Percentiles rank a stretch among this genome's conserved stretches.
phyloP scores from a whole-genome alignment of 371 early-diverging fungal genomes.

The Fennellomyces sp. region DNA sequence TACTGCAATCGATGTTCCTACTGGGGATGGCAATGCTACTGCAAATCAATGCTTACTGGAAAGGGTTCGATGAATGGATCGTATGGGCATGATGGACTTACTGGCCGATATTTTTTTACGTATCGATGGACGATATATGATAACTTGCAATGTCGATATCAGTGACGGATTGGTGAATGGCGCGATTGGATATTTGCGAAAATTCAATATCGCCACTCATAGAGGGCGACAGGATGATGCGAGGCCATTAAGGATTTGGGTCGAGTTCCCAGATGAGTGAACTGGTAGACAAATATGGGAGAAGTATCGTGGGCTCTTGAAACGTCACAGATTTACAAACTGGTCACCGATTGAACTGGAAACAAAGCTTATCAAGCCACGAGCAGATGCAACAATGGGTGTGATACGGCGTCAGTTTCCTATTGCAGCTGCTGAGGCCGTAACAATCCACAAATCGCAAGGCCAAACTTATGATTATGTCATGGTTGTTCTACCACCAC shows the following conservation, averaged over 20 bases:
- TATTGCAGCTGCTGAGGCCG: not conserved
- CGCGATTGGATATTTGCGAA: not conserved
- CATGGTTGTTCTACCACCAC: not conserved
- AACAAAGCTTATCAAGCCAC: not conserved
- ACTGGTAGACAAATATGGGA: not conserved
- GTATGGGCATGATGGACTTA: not conserved
- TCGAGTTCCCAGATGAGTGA: not conserved
- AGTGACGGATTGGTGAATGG: not conserved
- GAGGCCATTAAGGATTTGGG: not conserved
- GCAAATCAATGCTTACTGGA: not conserved
- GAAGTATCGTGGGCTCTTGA: not conserved
- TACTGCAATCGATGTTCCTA: not conserved
- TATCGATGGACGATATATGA: not conserved
- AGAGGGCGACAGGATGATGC: not conserved
- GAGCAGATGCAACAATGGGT: not conserved
- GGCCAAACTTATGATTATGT: not conserved
- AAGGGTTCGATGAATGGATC: too few relatives aligned
- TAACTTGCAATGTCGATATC: not conserved
- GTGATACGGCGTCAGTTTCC: not conserved
- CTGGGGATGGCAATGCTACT: not conserved
- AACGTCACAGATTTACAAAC: not conserved
- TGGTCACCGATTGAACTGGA: not conserved
- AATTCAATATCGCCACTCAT: not conserved
- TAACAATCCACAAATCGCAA: constrained; percentile 1
- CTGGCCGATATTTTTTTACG: not conserved